Evolutionary conservation across 1,284 basidiomycete species (phyloP), one percentile per base, ranked within the genome.

Genomic region (Sanguinoderma infundibulare): DNA sequence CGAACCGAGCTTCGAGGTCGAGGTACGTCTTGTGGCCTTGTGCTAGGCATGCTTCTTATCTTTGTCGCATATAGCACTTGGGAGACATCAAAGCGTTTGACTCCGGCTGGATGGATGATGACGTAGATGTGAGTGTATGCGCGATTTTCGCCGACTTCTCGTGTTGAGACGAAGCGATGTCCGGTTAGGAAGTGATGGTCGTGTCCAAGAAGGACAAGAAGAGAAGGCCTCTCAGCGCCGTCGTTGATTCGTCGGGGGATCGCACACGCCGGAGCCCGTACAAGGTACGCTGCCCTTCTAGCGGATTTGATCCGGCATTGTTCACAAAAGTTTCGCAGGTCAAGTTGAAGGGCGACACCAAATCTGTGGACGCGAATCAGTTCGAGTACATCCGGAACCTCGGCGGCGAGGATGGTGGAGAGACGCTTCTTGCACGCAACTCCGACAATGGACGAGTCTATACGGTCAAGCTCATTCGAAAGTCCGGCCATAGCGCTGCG

Each of bases 391-490:
- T 69, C 39, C 59, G 61, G 10, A 56, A 47, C 4, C 22, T 69
- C 9, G 34, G 56, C 3, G 26, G 35, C 2, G 53, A 46, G 10
- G n/a, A 5, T 2, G 64, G 64, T 1, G 66, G 66, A n/a, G 20
- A 69, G 24, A 17, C 57, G 14, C 47, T 67, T 7, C 34, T 69
- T n/a, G 67, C 65, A 10, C 60, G 69, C 44, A 66, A 66, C 56
- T 39, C 46, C 17, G 67, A 71, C 32, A 69, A 67, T 7, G 66
- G 72, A 3, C 64, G 73, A 15, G 72, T 87, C 5, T 85, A 83
- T 69, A 85, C 84, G 10, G 80, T 90, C 76, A 90, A 89, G 72
- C 81, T 85, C 3, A 83, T 87, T 66, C 81, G 81, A 20, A 90
- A 88, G 70, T 85, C 46, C 73, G 85, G 35, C 77, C 81, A 85